Percentiles rank a stretch among this genome's conserved stretches.
These are phyloP conservation scores for Xenosphaeropsis pyriputrescens DNA, from an alignment of 2,329 filamentous ascomycete species.

Conservation along the genomic window DNA sequence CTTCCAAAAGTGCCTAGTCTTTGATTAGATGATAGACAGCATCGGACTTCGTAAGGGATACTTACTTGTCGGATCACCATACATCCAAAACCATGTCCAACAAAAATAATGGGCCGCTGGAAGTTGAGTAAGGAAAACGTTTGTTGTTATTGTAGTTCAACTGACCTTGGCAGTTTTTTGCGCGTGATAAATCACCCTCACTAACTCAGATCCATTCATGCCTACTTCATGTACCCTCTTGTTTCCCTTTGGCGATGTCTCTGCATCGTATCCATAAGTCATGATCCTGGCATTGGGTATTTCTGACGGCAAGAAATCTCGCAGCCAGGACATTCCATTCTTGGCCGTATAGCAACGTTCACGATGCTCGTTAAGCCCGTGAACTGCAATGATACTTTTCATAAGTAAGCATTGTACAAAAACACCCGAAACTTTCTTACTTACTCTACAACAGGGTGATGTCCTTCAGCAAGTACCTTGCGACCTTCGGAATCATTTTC, in stretches of 20 bases:
- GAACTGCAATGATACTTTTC: constrained; percentile 22
- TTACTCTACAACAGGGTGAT: no score
- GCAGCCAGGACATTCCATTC: constrained; percentile 17
- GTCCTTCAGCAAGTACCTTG: no score
- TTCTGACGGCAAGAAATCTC: constrained; percentile 16
- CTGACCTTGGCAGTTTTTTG: constrained; percentile 4
- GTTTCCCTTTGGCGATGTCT: constrained; percentile 12
- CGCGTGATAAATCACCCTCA: constrained; percentile 14
- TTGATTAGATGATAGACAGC: no score
- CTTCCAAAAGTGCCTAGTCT: no score
- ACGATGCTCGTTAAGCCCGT: constrained; percentile 24
- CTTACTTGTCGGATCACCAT: constrained; percentile 14
- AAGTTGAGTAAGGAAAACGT: neutral
- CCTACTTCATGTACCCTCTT: constrained; percentile 13
- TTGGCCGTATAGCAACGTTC: constrained; percentile 22
- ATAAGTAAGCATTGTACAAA: no score
- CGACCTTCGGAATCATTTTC: no score
- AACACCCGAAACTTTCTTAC: no score
- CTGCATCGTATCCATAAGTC: constrained; percentile 23
- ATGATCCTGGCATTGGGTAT: constrained; percentile 20
- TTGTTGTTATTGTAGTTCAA: constrained; percentile 5
- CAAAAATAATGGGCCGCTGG: constrained; percentile 6
- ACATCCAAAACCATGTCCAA: constrained; percentile 13
- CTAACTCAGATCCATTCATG: constrained; percentile 14
- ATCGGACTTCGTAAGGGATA: neutral